Evolutionary conservation across 179 eudicot species (phyloP).

Genomic region (Pouteria campechiana): DNA sequence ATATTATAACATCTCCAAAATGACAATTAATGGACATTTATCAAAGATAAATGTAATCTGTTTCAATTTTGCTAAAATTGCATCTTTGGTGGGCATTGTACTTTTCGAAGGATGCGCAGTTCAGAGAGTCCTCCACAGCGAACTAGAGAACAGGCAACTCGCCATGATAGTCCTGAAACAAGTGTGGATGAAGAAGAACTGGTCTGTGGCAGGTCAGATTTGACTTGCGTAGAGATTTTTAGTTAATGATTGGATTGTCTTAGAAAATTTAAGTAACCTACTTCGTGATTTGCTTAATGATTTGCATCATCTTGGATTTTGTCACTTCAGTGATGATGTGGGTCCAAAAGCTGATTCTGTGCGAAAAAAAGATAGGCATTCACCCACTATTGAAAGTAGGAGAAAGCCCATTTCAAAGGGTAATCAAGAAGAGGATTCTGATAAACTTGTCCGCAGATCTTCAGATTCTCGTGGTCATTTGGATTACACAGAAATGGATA

Average conservation of each 20-base stretch:
- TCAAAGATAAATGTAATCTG: no score
- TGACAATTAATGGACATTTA: no score
- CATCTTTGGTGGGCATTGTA: no score
- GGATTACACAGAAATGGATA: conserved; percentile 22
- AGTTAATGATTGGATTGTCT: not conserved
- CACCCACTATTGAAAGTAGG: conserved; percentile 7
- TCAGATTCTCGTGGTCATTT: conserved; percentile 6
- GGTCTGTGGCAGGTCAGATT: conserved; percentile 35
- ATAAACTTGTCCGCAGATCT: conserved; percentile 9
- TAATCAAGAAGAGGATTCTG: conserved; percentile 6
- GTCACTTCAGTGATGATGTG: conserved; percentile 29
- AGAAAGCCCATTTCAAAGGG: conserved; percentile 9
- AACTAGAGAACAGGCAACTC: conserved; percentile 24
- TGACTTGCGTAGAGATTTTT: not conserved
- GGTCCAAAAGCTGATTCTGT: conserved; percentile 21
- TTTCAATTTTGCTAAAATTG: no score
- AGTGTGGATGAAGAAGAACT: conserved; percentile 19
- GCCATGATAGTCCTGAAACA: conserved; percentile 18
- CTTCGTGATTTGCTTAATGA: conserved; percentile 1
- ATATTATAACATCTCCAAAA: no score
- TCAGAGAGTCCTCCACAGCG: conserved; percentile 21
- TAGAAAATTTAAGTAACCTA: no score
- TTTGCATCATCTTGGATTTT: no score
- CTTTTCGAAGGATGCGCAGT: no score
- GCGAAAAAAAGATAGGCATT: conserved; percentile 14